Evolutionary conservation across 768 basidiomycete genomes (phyloP).

Genomic region (Gelatoporia subvermispora): DNA sequence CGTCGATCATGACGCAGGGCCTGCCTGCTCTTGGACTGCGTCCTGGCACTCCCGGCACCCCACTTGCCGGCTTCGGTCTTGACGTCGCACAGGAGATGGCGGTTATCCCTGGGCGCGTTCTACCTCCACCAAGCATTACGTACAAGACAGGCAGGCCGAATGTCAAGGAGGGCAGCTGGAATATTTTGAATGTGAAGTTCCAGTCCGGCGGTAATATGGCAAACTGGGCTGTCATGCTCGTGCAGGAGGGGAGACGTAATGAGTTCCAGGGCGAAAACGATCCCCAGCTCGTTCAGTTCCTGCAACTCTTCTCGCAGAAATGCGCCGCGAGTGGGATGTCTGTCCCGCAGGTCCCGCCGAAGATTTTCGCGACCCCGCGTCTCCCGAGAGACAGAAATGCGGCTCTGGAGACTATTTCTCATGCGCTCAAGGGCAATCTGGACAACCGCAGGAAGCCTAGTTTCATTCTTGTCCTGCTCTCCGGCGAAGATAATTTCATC

Average conservation of each 20-base stretch:
- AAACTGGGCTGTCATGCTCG: conserved; percentile 63
- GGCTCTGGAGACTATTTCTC: conserved; percentile 37
- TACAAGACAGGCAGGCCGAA: conserved; percentile 43
- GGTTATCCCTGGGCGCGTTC: conserved; percentile 57
- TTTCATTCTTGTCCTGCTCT: conserved; percentile 65
- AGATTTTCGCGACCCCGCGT: conserved; percentile 27
- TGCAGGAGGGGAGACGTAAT: conserved; percentile 40
- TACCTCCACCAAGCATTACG: conserved; percentile 49
- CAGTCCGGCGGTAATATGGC: conserved; percentile 43
- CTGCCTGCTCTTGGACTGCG: conserved; percentile 48
- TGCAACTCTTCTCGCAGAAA: conserved; percentile 49
- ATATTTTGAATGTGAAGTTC: conserved; percentile 66
- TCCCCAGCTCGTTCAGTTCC: conserved; percentile 33
- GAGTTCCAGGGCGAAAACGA: conserved; percentile 39
- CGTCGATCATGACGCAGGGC: conserved; percentile 49
- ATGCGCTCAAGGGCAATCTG: conserved; percentile 15
- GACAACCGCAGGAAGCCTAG: conserved; percentile 34
- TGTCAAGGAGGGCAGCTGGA: conserved; percentile 65
- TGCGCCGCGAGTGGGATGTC: conserved; percentile 54
- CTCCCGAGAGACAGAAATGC: conserved; percentile 34
- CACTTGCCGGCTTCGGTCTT: conserved; percentile 52
- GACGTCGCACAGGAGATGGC: conserved; percentile 52
- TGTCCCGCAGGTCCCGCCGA: conserved; percentile 33
- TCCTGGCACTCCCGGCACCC: conserved; percentile 28
- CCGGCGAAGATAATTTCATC: conserved; percentile 61